Base-by-base conservation (phyloP, 306 rosid species). In the Casuarina equisetifolia region DNA sequence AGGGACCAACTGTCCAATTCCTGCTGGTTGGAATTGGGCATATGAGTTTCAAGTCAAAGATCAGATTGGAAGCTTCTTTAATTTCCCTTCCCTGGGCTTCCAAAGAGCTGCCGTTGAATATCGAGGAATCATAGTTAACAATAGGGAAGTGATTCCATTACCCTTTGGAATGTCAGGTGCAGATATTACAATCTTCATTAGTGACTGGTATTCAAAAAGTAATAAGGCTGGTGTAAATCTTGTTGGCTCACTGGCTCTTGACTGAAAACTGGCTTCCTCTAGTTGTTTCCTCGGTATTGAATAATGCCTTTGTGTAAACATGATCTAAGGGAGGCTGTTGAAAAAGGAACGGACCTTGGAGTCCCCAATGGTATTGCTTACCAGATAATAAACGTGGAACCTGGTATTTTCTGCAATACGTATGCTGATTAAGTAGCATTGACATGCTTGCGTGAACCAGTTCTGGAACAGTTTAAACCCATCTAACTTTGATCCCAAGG, bases 1-100 rank as follows among this genome's bases (percentile, higher is more conserved):
- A 42, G 97, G 97, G 84, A 95, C 98, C 10, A 95, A 89, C 73
- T 95, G 98, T 86, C 97, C 98, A n/a, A 91, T 95, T 77, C 98
- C 93, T n/a, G 85, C 96, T 5, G 97, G 98, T 72, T 92, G 96
- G 97, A 95, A 95, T 73, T 95, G 96, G 97, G 92, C 97, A 20
- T 92, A 92, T 75, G 83, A 92, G 54, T 90, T 92, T 83, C 98
- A 95, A 85, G 93, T 95, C 68, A 95, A 95, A 82, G 98, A 95
- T 87, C 97, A 95, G 85, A 91, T 94, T 71, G 98, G 98, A 82
- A 95, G 97, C 73, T 89, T 95, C 89, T 92, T 89, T 87, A 92
- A 95, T 80, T 92, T 92, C 85, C 97, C 98, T 54, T 92, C 98
- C 74, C 83, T 89, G 42, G 85, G 80, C 81, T 95, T 92, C 74